Base-by-base conservation (phyloP, 257 asterid genomes). In the Thymus mandschuricus region DNA sequence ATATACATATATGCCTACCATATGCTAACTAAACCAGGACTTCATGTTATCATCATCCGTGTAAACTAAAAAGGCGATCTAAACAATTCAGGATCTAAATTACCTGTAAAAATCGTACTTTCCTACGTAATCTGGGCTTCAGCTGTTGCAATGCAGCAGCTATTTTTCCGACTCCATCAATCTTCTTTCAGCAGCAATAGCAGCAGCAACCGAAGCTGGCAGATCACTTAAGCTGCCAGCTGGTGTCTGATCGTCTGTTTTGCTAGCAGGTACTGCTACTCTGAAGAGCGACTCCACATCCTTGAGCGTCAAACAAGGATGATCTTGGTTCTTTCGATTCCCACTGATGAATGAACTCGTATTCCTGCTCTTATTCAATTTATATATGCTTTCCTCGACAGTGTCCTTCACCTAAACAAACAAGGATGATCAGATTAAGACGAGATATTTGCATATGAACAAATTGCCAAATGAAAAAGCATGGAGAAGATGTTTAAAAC, bases 121-220 rank as follows among this genome's bases (percentile, higher is more conserved):
- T 9, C 27, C 58, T 34, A 34, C 21, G 21, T 21, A 21, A 21
- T 21, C 21, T 21, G 21, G 21, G 21, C 21, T 21, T 21, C 21
- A 21, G 21, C 21, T 21, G 21, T 21, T 21, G 21, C 21, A 21
- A 21, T 21, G 38, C 38, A 34, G 38, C 38, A 34, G 38, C 77
- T 77, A 75, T 29, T 66, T 71, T 68, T 70, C 59, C 30, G 70
- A 66, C 31, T 81, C 86, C 76, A 68, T 79, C 71, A 85, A 76
- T 83, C 98, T 86, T 85, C 85, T 82, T 84, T 94, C 96, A 65
- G 98, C 98, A 60, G 98, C 98, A 48, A 89, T 66, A 8, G 91
- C 96, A 70, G 98, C 98, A 66, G 98, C 97, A 11, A 78, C 84
- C n/a, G 96, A 84, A 76, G 98, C 85, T 27, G 98, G 96, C 68